These are phyloP conservation scores for Daldinia concentrica DNA, from an alignment of 495 filamentous ascomycete species.

Conservation along the genomic window DNA sequence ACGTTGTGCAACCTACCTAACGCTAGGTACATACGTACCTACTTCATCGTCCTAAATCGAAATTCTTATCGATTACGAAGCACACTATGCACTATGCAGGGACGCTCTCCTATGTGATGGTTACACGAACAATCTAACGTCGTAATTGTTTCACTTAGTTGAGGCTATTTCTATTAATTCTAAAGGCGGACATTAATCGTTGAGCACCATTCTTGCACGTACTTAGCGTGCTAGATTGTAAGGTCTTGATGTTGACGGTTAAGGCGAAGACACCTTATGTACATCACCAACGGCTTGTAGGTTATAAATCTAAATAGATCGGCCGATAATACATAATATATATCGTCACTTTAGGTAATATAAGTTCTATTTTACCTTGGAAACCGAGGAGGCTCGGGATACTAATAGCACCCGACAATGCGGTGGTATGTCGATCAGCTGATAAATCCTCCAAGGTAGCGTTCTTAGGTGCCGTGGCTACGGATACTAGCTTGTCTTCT, in stretches of 20 bases:
- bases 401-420: conserved; percentile 11
- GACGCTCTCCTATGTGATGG: neutral
- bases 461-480: conserved; percentile 6
- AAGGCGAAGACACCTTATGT: neutral
- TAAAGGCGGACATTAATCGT: neutral
- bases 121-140: neutral
- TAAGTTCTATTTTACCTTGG: neutral
- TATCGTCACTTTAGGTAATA: conserved; percentile 19
- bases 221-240: neutral
- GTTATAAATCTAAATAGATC: conserved; percentile 12
- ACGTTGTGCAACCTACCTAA: neutral
- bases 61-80: neutral
- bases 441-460: conserved; percentile 17
- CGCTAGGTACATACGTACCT: too few relatives aligned
- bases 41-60: too few relatives aligned
- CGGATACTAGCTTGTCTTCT: conserved; percentile 20
- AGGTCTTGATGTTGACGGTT: neutral
- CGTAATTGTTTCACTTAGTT: neutral
- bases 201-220: neutral
- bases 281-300: neutral
- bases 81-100: neutral
- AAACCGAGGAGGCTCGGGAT: conserved; percentile 16
- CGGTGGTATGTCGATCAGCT: conserved; percentile 38
- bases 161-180: neutral
- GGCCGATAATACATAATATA: conserved; percentile 16